Evolutionary conservation across 225 moss, liverwort and hornwort species (phyloP).

Genomic region (Lunularia cruciata): DNA sequence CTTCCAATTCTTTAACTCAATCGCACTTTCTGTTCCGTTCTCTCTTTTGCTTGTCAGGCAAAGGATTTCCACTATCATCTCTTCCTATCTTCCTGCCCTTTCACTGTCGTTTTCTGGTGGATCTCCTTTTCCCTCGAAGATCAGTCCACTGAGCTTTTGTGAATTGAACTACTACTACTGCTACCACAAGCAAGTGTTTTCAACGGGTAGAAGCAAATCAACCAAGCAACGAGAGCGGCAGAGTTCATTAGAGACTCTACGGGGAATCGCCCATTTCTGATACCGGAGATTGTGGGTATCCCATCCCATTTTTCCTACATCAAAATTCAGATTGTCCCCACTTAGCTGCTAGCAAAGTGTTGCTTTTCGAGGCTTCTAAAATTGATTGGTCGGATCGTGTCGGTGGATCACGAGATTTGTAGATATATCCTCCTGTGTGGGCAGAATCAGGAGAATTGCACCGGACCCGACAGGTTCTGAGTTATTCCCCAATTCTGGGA

Average conservation of each 20-base stretch:
- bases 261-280: neutral
- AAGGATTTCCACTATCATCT: neutral
- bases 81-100: neutral
- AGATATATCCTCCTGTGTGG: neutral
- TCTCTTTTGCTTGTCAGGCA: constrained; percentile 12
- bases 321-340: neutral
- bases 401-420: neutral
- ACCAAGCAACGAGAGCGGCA: neutral
- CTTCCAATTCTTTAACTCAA: neutral
- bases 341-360: neutral
- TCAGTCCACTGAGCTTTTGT: constrained; percentile 6
- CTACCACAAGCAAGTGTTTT: constrained; percentile 1
- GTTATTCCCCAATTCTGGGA: neutral
- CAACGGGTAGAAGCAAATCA: too few relatives aligned
- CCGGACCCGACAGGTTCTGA: neutral
- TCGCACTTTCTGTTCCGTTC: neutral
- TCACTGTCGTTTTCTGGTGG: neutral
- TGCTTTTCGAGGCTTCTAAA: neutral
- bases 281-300: neutral
- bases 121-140: neutral
- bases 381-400: constrained; percentile 1
- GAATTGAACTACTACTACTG: neutral
- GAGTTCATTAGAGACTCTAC: too few relatives aligned
- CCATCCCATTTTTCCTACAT: neutral
- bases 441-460: neutral